These are phyloP conservation scores for Trametes cubensis DNA, from an alignment of 768 basidiomycete genomes.

Conservation along the genomic window DNA sequence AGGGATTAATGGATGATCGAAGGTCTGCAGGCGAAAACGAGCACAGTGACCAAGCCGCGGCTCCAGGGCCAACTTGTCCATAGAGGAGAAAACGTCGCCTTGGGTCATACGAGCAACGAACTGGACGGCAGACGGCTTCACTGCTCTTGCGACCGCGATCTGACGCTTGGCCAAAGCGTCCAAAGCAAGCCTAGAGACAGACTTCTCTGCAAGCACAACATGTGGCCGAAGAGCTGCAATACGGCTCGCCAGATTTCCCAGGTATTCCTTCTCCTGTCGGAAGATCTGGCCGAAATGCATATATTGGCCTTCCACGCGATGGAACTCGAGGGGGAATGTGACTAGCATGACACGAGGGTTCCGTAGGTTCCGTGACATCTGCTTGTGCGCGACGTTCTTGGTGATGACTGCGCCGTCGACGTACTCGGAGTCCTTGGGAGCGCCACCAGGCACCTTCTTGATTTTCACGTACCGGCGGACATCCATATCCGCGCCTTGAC, in stretches of 20 bases:
- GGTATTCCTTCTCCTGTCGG: constrained; percentile 91
- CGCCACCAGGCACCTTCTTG: constrained; percentile 96
- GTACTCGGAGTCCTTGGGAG: constrained; percentile 92
- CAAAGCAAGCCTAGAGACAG: constrained; percentile 87
- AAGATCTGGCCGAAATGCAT: constrained; percentile 90
- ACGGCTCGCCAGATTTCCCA: constrained; percentile 82
- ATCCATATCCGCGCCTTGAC: constrained; percentile 92
- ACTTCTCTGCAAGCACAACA: constrained; percentile 88
- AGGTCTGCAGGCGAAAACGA: constrained; percentile 87
- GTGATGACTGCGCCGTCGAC: constrained; percentile 97
- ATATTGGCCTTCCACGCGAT: constrained; percentile 90
- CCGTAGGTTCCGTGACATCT: constrained; percentile 79
- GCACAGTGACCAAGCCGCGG: constrained; percentile 88
- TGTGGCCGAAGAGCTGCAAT: constrained; percentile 93
- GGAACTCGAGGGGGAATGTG: constrained; percentile 93
- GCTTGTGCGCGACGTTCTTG: constrained; percentile 96
- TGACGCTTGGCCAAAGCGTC: constrained; percentile 83
- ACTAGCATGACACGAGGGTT: constrained; percentile 96
- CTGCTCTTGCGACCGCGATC: constrained; percentile 87
- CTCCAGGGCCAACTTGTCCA: constrained; percentile 90
- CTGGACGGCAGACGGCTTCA: constrained; percentile 85
- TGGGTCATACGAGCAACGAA: constrained; percentile 94
- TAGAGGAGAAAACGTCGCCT: constrained; percentile 92
- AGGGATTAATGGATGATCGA: constrained; percentile 93
- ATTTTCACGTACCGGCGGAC: constrained; percentile 95